phyloP scores from a whole-genome alignment of 2,329 filamentous ascomycete species.

The Cercospora berteroae region DNA sequence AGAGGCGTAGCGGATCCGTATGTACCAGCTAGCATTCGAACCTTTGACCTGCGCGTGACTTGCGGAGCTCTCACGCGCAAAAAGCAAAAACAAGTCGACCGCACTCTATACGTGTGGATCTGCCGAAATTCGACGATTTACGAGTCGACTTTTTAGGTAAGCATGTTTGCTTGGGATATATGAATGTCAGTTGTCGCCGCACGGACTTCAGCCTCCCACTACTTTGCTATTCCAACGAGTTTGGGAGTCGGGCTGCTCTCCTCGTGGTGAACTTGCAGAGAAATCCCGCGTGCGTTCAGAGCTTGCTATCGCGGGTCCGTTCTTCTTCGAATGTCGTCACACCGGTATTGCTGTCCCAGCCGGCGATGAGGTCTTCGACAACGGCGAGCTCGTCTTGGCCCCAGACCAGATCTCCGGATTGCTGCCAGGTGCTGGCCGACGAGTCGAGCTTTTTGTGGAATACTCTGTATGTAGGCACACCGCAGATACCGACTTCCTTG shows the following conservation, averaged over 20 bases:
- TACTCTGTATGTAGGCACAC: constrained; percentile 27
- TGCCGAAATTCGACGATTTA: neutral
- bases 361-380: constrained; percentile 28
- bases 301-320: neutral
- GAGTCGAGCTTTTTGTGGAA: constrained; percentile 19
- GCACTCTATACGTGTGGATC: neutral
- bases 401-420: constrained; percentile 26
- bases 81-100: neutral
- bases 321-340: constrained; percentile 11
- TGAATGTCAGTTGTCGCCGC: neutral
- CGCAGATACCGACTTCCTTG: constrained; percentile 24
- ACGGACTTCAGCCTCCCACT: neutral
- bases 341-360: constrained; percentile 19
- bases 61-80: neutral
- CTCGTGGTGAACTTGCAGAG: neutral
- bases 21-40: neutral
- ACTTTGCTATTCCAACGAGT: neutral
- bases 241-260: neutral
- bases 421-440: constrained; percentile 13
- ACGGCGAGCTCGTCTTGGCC: constrained; percentile 28
- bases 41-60: neutral
- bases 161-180: neutral
- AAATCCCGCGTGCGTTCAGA: neutral
- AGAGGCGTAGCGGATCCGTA: neutral
- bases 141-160: neutral